Evolutionary conservation across 768 basidiomycete species (phyloP), one percentile per base, ranked within the genome.

Genomic region (Pleurotus cornucopiae): DNA sequence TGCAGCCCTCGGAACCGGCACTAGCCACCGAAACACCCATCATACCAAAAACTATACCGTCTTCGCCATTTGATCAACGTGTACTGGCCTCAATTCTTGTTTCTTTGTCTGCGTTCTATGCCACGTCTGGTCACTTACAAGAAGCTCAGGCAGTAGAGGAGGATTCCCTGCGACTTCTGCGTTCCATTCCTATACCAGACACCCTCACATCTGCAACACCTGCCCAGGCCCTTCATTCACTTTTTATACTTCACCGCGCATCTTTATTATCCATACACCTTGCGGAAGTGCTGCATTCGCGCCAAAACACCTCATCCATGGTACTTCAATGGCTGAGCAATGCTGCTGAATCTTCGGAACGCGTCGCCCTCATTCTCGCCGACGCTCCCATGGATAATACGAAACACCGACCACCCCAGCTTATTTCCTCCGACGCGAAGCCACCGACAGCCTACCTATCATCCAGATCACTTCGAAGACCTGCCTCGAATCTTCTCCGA

Each of bases 191-290:
- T n/a, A 69, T 74, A 43, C 77, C 84, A 7, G 68, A 75, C 6
- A 72, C 76, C 5, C 63, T 75, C 4, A 63, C 75, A 3, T 62
- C 76, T 4, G 66, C 76, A 21, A 74, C 86, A 7, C 74, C 82
- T 7, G 78, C 85, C 5, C 80, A 87, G 54, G 73, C 76, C 4
- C 75, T 91, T 39, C 89, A 91, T 65, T 69, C 75, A 0, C 68
- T 88, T 5, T 88, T 80, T 61, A 70, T 91, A 43, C 77, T 88
- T 25, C 89, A 91, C 58, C 85, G 88, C 40, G 82, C 86, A 13
- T 82, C 89, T n/a, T 71, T 91, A 9, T 69, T 91, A 46, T 84
- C 84, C 12, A 74, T 86, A 11, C 89, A 91, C 63, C 80, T 83
- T 12, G 88, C 87, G 0, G 88, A 91, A 69, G 87, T 91, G 9